Evolutionary conservation across 2,329 filamentous ascomycete species (phyloP), one percentile per base, ranked within the genome.

Genomic region (Ceratocystis alfenasii): DNA sequence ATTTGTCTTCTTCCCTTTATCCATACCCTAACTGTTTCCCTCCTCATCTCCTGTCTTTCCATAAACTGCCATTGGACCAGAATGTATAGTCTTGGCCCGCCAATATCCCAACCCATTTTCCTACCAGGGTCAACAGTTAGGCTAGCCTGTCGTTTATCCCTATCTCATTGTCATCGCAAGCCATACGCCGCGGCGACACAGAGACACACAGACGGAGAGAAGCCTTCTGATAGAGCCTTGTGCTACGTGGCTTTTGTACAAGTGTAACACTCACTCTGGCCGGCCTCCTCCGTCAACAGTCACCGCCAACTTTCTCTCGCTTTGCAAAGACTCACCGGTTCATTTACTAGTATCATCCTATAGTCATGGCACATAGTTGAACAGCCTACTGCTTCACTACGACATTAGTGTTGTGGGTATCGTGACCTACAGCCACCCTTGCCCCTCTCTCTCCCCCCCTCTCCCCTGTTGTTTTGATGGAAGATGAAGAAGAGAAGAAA

Each of bases 311-410:
- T 33, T 33, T 57, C 10, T 53, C 48, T 53, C 15, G 53, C 53
- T 57, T 57, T 57, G 28, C 53, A n/a, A 33, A 57, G 30, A 17
- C 53, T 57, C 53, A n/a, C 53, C 53, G n/a, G 33, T 57, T 57
- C 53, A 22, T 12, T 57, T 6, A n/a, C 12, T n/a, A 57, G 53
- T 33, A 57, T 57, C 53, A 15, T 25, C n/a, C 25, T 25, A 22
- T 17, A n/a, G 15, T 33, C 28, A 28, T 33, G 53, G 6, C 25
- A 57, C 30, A 30, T 33, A 17, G 8, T 33, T 57, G 28, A 4
- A 25, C 53, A 28, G 17, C 5, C 30, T 30, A 6, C 5, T 28
- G 15, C 20, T 57, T 30, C 22, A 6, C 10, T 22, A 17, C 53
- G 25, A 17, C 15, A 22, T 17, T 15, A 33, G 12, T 15, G 25